phyloP scores from a whole-genome alignment of 257 asterid species.

The Schizonepeta tenuifolia region DNA sequence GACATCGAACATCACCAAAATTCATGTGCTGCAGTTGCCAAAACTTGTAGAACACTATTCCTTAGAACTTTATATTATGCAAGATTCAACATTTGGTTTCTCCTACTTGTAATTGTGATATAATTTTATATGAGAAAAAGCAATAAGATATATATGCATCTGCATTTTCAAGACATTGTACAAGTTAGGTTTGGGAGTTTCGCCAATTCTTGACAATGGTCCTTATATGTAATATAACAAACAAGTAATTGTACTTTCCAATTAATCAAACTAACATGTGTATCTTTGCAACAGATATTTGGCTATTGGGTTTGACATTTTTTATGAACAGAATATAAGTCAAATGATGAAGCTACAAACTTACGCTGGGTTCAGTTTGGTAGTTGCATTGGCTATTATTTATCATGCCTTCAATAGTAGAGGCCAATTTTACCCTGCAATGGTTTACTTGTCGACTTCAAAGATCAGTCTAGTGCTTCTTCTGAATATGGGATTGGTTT shows the following conservation, averaged over 20 bases:
- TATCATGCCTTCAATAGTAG: slow-evolving; percentile 81
- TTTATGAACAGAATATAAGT: slow-evolving; percentile 44
- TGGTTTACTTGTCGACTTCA: slow-evolving; percentile 84
- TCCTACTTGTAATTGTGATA: background rate
- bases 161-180: background rate
- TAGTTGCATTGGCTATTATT: slow-evolving; percentile 64
- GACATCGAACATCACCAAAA: no score
- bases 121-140: background rate
- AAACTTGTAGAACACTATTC: no score
- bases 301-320: slow-evolving; percentile 29
- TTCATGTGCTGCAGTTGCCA: no score
- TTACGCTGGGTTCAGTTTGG: slow-evolving; percentile 74
- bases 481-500: slow-evolving; percentile 79
- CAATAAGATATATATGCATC: background rate
- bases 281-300: slow-evolving; percentile 10
- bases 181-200: background rate
- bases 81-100: background rate
- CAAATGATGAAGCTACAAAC: slow-evolving; percentile 80
- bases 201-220: background rate
- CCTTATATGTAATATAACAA: background rate
- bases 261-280: background rate
- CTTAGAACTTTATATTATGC: background rate
- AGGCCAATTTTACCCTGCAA: slow-evolving; percentile 93
- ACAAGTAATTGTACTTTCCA: background rate
- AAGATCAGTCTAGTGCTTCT: slow-evolving; percentile 83